These are phyloP conservation scores for Syzygium aqueum DNA, from an alignment of 345 rosid genomes.

Conservation along the genomic window DNA sequence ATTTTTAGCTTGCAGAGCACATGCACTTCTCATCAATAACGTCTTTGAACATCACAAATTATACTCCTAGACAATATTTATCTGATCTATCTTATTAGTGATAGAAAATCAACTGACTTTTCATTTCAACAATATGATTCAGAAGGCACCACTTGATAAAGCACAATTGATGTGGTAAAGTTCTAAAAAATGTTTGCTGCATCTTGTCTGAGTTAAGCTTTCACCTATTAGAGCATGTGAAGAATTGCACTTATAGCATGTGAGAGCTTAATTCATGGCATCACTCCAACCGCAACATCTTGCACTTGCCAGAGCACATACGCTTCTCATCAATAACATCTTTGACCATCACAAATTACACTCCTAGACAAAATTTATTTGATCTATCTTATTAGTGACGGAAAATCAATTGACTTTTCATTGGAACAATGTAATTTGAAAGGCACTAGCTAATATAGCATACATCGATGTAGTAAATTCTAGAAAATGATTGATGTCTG, in stretches of 20 bases:
- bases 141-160: neutral
- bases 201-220: neutral
- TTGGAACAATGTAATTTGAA: neutral
- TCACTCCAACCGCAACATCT: neutral
- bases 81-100: neutral
- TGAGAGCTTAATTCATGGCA: neutral
- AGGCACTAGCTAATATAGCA: neutral
- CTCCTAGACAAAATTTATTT: neutral
- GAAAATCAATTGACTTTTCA: neutral
- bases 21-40: neutral
- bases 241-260: neutral
- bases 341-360: neutral
- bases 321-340: neutral
- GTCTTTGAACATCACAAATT: neutral
- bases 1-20: neutral
- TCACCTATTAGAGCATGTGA: too few species aligned
- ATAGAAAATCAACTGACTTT: neutral
- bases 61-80: neutral
- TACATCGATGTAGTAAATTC: neutral
- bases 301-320: neutral
- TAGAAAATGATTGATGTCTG: neutral
- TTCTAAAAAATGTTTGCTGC: neutral
- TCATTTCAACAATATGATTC: neutral
- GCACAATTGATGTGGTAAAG: neutral
- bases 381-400: neutral